Base-by-base conservation (phyloP, 1,284 basidiomycete species). In the Volvariella surrecta region DNA sequence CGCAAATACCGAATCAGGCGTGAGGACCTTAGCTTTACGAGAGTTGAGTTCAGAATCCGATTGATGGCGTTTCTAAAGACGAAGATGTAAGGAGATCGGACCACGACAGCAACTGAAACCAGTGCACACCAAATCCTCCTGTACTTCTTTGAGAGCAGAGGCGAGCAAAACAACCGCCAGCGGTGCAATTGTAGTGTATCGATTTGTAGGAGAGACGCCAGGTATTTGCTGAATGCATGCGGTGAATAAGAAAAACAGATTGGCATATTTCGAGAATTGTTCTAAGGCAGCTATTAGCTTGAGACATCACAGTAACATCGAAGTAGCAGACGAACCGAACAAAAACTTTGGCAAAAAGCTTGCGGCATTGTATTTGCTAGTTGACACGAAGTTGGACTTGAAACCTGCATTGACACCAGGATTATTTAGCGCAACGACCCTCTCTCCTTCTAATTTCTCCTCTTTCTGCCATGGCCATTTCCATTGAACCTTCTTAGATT, bases 221-320 rank as follows among this genome's bases (percentile, higher is more conserved):
- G 96, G 96, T 52, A 99, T 94, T 68, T 99, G 96, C 62, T 99
- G 95, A 44, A 99, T 98, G 63, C 82, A 89, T 19, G 93, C 93
- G 30, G 95, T 99, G 71, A 99, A 99, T 48, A 99, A 72, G 77
- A 99, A 99, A 73, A 99, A 99, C 48, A 99, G 50, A 62, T 99
- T 99, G 54, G 96, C 96, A 59, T 97, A 98, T 76, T 96, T 95
- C 50, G 89, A 92, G 73, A 97, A 96, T 82, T 97, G 93, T 62
- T 97, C 93, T 85, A 68, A 3, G 24, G 37, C 32, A 18, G 28
- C 13, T 42, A 40, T 37, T 41, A 49, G 37, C 37, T 41, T 41
- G 24, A 21, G 40, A 9, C 30, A 49, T 44, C 52, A 53, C 2
- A 37, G 21, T 15, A 19, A 6, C 15, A 35, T 7, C 15, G 34